Evolutionary conservation across 805 yeast genomes (phyloP), one percentile per base, ranked within the genome.

Genomic region (Candida hungchunana): DNA sequence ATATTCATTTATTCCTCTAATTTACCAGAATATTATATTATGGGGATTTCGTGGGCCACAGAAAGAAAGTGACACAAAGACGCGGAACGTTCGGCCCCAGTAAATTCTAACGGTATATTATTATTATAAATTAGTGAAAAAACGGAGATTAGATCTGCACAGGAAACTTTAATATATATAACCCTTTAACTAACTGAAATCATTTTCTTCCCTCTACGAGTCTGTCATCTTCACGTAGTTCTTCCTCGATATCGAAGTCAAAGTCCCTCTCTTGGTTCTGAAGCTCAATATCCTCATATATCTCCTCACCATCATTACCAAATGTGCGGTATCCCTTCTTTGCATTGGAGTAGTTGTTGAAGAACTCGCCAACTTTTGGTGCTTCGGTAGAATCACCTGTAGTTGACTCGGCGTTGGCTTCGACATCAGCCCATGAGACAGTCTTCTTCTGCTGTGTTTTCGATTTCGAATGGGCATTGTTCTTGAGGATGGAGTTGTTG

Each of bases 401-500:
- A 2, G 46, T 47, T 9, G 43, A 44, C 35, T 51, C 59, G 19
- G 14, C 29, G 23, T 55, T 37, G 26, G 56, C n/a, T n/a, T n/a
- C n/a, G n/a, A n/a, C 62, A 41, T 61, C 65, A 2, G 66, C 65
- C 64, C 67, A 59, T 4, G 66, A 58, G 4, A 62, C 67, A 7
- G 58, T 52, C 40, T 62, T 62, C 31, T 53, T 55, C 3, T 22
- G 26, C 15, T 31, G 34, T 19, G 15, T 31, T 26, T 34, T 33
- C 14, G 26, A 14, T 13, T 29, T 47, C n/a, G n/a, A n/a, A 24
- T 8, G 46, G 32, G 37, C 47, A 28, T 28, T 26, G 3, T 27
- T 35, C 34, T 42, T 51, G 32, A 51, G 31, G 6, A 51, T 53
- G 4, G 57, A 53, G 15, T 33, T 40, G 1, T n/a, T n/a, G n/a